These are phyloP conservation scores for Dissophora globulifera DNA, from an alignment of 192 early-diverging fungal species.

Conservation along the genomic window DNA sequence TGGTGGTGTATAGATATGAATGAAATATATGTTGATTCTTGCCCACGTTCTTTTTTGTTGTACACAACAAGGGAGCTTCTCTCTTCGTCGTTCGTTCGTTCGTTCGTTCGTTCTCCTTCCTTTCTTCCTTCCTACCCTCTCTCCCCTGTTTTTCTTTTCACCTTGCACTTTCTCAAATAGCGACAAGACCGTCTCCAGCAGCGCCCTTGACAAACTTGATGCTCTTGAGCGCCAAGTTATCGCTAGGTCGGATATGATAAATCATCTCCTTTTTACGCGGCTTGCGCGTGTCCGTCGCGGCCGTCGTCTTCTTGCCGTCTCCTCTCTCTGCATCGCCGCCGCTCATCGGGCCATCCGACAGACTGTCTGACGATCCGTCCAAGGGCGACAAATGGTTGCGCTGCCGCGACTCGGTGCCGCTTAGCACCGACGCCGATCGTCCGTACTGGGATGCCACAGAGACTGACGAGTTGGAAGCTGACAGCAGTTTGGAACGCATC, in stretches of 20 bases:
- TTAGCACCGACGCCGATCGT: constrained; percentile 19
- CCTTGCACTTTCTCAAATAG: constrained; percentile 7
- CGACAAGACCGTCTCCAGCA: constrained; percentile 32
- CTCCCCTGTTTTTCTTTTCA: too few relatives aligned
- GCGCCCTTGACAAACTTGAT: constrained; percentile 52
- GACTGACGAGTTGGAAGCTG: constrained; percentile 37
- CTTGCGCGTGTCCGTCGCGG: constrained; percentile 1
- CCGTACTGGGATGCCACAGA: constrained; percentile 33
- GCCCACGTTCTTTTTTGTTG: too few relatives aligned
- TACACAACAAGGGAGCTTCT: too few relatives aligned
- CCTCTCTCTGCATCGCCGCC: constrained; percentile 4
- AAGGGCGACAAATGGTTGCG: not conserved
- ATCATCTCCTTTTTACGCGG: constrained; percentile 45
- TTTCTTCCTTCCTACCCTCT: not conserved
- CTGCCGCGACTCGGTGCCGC: constrained; percentile 12
- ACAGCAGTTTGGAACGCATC: constrained; percentile 20
- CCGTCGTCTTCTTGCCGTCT: not conserved
- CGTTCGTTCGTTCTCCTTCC: too few relatives aligned
- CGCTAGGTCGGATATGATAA: constrained; percentile 41
- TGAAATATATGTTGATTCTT: too few relatives aligned
- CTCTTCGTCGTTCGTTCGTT: too few relatives aligned
- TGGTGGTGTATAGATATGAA: too few relatives aligned
- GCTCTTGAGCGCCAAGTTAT: constrained; percentile 42
- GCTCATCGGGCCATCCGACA: constrained; percentile 28
- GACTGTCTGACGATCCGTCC: constrained; percentile 25